These are phyloP conservation scores for Yamadazyma spencermartinsiae DNA, from an alignment of 1,139 yeast species.

Conservation along the genomic window DNA sequence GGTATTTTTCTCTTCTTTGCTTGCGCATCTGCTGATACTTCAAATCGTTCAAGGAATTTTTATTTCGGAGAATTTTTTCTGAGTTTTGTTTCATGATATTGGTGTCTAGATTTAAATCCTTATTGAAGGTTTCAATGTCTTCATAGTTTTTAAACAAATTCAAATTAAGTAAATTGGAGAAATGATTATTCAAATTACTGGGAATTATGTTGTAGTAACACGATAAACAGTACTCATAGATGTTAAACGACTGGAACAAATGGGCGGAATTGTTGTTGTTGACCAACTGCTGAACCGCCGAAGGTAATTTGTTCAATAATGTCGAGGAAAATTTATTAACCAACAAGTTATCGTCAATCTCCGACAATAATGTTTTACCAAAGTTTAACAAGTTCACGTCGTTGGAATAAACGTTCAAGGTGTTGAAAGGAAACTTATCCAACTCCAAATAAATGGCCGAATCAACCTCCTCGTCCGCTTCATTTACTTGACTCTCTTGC, in stretches of 20 bases:
- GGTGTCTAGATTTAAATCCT: constrained; percentile 31
- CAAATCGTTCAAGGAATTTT: constrained; percentile 34
- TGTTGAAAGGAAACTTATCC: constrained; percentile 41
- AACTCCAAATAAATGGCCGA: constrained; percentile 9
- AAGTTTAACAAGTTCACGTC: constrained; percentile 41
- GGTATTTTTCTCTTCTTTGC: constrained; percentile 3
- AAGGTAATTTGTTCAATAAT: constrained; percentile 33
- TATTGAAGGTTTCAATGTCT: constrained; percentile 30
- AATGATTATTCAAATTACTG: constrained; percentile 37
- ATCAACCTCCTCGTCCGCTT: neutral
- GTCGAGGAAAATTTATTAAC: constrained; percentile 24
- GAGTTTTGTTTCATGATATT: constrained; percentile 33
- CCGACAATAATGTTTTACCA: constrained; percentile 30
- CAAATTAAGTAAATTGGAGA: constrained; percentile 34
- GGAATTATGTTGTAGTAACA: constrained; percentile 44
- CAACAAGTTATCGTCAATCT: constrained; percentile 28
- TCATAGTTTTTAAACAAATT: constrained; percentile 45
- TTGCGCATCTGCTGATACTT: constrained; percentile 12
- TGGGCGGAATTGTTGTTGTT: constrained; percentile 32
- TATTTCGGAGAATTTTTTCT: constrained; percentile 32
- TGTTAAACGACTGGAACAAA: constrained; percentile 35
- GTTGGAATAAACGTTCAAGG: constrained; percentile 37
- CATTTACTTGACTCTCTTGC: neutral
- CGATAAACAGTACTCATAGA: constrained; percentile 43
- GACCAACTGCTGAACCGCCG: constrained; percentile 37